Conservation (phyloP, 106 monocot genomes). For the Platanthera guangdongensis region DNA sequence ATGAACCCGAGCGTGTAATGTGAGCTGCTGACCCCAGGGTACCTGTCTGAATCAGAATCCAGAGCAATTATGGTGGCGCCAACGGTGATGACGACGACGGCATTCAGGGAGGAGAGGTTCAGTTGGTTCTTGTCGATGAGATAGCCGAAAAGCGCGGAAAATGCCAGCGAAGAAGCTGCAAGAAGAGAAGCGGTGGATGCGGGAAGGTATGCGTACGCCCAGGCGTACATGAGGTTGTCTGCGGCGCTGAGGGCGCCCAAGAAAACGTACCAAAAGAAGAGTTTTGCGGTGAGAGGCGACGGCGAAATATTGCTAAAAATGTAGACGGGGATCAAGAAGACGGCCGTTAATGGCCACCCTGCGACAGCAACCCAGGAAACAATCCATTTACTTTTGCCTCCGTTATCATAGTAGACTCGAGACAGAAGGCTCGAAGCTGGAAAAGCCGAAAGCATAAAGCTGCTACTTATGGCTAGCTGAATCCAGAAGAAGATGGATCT, state of each 20-base stretch:
- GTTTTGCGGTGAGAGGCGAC: conserved; percentile 50
- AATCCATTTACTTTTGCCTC: conserved; percentile 93
- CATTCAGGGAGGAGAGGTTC: conserved; percentile 60
- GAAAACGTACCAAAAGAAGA: conserved; percentile 53
- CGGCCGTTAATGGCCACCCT: conserved; percentile 75
- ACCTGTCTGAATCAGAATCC: conserved; percentile 69
- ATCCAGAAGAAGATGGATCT: conserved; percentile 63
- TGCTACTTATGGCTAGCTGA: conserved; percentile 39
- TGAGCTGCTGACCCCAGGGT: conserved; percentile 36
- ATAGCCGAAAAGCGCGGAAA: conserved; percentile 77
- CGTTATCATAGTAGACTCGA: conserved; percentile 65
- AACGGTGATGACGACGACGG: conserved; percentile 66
- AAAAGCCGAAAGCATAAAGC: conserved; percentile 74
- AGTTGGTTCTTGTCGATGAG: conserved; percentile 69
- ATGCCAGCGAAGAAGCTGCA: conserved; percentile 62
- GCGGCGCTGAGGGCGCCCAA: conserved; percentile 79
- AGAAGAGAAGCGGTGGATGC: conserved; percentile 86
- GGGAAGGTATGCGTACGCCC: conserved; percentile 89
- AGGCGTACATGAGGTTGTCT: conserved; percentile 86
- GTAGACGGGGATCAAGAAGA: conserved; percentile 57
- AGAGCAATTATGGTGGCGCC: conserved; percentile 66
- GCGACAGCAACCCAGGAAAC: conserved; percentile 87
- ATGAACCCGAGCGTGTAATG: conserved; percentile 70
- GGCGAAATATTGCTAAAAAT: conserved; percentile 33
- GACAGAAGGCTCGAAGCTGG: conserved; percentile 86